Conservation (phyloP, 2,329 filamentous ascomycete species). For the Diaporthe longicolla region DNA sequence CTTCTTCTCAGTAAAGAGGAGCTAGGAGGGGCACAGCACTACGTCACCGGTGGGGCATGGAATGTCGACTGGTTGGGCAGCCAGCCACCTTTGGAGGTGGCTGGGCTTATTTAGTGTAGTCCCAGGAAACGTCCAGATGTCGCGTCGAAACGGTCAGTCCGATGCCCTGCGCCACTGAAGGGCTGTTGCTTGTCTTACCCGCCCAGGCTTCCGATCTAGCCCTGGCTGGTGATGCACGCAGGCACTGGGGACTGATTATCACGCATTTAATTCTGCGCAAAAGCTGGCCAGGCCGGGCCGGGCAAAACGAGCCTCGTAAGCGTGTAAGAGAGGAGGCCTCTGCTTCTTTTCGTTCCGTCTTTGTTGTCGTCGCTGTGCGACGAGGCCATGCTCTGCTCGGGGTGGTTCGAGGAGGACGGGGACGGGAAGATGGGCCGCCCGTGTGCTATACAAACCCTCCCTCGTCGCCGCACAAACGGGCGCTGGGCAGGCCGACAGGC, state of each 20-base stretch:
- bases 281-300: constrained; percentile 1
- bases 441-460: constrained; percentile 33
- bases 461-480: neutral
- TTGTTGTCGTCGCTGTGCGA: constrained; percentile 19
- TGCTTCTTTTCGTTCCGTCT: constrained; percentile 1
- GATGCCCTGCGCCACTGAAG: constrained; percentile 19
- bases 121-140: too few species aligned
- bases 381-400: neutral
- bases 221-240: neutral
- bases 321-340: constrained; percentile 21
- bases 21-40: constrained; percentile 17
- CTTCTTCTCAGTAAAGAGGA: too few species aligned
- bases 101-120: constrained; percentile 1
- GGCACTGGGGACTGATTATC: neutral
- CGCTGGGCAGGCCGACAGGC: neutral
- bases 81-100: neutral
- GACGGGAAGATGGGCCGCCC: neutral
- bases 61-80: constrained; percentile 31
- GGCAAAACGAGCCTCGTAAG: neutral
- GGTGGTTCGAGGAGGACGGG: neutral
- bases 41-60: constrained; percentile 38
- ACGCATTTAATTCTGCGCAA: neutral
- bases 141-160: neutral
- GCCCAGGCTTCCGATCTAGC: constrained; percentile 1
- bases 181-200: constrained; percentile 6